Evolutionary conservation across 1,139 yeast genomes (phyloP).

Genomic region (Meyerozyma smithsonii): DNA sequence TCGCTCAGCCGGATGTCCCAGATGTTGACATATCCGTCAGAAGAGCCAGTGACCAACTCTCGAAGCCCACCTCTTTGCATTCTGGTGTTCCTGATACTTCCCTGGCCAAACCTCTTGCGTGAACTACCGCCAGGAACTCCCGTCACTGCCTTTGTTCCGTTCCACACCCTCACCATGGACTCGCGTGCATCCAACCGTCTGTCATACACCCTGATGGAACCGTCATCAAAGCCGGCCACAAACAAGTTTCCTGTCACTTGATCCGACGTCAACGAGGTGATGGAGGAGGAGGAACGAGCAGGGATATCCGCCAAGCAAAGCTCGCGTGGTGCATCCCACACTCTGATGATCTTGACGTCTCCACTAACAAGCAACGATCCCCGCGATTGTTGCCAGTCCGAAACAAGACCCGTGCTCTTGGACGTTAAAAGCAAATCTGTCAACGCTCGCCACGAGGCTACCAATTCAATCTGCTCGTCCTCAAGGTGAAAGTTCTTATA

Average conservation of each 20-base stretch:
- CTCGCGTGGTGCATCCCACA: slow-evolving; percentile 98
- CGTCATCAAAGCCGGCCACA: slow-evolving; percentile 92
- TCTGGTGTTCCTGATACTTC: slow-evolving; percentile 75
- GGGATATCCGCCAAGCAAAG: slow-evolving; percentile 83
- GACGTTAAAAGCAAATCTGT: slow-evolving; percentile 80
- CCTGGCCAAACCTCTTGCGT: slow-evolving; percentile 25
- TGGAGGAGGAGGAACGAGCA: slow-evolving; percentile 84
- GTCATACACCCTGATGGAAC: slow-evolving; percentile 85
- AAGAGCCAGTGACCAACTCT: slow-evolving; percentile 79
- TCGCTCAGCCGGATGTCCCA: slow-evolving; percentile 84
- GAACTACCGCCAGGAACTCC: slow-evolving; percentile 7
- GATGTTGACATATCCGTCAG: slow-evolving; percentile 76
- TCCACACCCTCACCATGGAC: slow-evolving; percentile 84
- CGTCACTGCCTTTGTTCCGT: slow-evolving; percentile 19
- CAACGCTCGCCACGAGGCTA: slow-evolving; percentile 91
- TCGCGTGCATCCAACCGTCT: slow-evolving; percentile 80
- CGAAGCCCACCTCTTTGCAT: slow-evolving; percentile 97
- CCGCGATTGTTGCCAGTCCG: slow-evolving; percentile 96
- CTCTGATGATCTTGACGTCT: slow-evolving; percentile 83
- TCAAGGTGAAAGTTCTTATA: slow-evolving; percentile 69
- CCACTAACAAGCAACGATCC: slow-evolving; percentile 93
- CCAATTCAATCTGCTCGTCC: slow-evolving; percentile 48
- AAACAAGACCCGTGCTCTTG: slow-evolving; percentile 75
- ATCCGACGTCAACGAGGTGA: slow-evolving; percentile 86
- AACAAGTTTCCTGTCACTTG: slow-evolving; percentile 93